These are phyloP conservation scores for Dimargaris cristalligena DNA, from an alignment of 192 early-diverging fungal genomes.

Conservation along the genomic window DNA sequence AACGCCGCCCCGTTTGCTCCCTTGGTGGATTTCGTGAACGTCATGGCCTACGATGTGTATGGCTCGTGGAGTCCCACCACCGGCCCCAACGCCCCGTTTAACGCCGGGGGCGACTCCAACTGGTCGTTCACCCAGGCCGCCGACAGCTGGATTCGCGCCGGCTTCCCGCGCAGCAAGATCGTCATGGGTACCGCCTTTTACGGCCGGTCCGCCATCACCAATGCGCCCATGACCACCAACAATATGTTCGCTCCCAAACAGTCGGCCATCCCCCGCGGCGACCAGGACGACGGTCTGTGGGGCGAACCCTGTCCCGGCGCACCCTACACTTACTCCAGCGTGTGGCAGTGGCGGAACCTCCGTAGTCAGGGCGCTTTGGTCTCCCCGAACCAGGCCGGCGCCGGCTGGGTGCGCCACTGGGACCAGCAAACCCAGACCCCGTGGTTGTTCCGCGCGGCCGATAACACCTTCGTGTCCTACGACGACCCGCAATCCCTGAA, in stretches of 20 bases:
- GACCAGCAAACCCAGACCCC: constrained; percentile 44
- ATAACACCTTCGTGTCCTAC: constrained; percentile 45
- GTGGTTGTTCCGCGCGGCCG: constrained; percentile 47
- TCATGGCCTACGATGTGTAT: constrained; percentile 50
- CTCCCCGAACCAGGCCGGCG: constrained; percentile 25
- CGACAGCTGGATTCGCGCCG: constrained; percentile 34
- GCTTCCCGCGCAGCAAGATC: constrained; percentile 41
- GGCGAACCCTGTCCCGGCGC: not conserved
- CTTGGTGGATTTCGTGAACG: constrained; percentile 43
- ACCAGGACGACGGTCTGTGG: constrained; percentile 13
- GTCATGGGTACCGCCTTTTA: constrained; percentile 44
- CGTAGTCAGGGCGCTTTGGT: constrained; percentile 33
- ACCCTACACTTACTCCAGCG: constrained; percentile 29
- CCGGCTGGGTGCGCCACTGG: constrained; percentile 46
- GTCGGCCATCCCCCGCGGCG: constrained; percentile 24
- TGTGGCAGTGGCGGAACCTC: constrained; percentile 50
- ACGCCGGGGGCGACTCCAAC: constrained; percentile 11
- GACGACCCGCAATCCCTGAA: constrained; percentile 41
- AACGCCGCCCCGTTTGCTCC: constrained; percentile 41
- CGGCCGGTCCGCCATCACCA: constrained; percentile 29
- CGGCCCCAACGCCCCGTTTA: constrained; percentile 45
- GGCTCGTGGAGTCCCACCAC: constrained; percentile 30
- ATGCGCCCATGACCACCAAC: constrained; percentile 18
- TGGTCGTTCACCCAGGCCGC: constrained; percentile 30
- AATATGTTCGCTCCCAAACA: constrained; percentile 16